These are phyloP conservation scores for Paramecium biaurelia DNA, from an alignment of 73 alveolate species.

Conservation along the genomic window DNA sequence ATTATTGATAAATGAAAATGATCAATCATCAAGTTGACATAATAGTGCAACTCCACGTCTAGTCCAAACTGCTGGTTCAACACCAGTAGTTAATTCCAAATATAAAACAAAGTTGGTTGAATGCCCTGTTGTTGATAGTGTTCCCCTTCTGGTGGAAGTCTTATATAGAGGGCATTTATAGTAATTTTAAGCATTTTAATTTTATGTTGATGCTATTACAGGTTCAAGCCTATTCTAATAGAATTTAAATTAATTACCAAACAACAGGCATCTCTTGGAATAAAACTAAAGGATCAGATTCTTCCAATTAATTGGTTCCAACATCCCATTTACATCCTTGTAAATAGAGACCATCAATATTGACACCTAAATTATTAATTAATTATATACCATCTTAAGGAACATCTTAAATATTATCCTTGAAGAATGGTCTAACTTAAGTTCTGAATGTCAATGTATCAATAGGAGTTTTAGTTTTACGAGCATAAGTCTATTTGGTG, in stretches of 20 bases:
- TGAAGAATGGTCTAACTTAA: slow-evolving; percentile 73
- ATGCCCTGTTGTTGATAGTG: slow-evolving; percentile 98
- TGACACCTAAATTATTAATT: slow-evolving; percentile 70
- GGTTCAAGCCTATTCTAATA: slow-evolving; percentile 64
- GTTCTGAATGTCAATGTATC: slow-evolving; percentile 94
- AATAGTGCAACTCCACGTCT: slow-evolving; percentile 88
- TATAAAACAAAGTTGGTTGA: slow-evolving; percentile 94
- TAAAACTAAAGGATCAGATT: slow-evolving; percentile 86
- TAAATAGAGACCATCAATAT: slow-evolving; percentile 97
- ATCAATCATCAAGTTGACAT: slow-evolving; percentile 72
- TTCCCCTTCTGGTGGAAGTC: slow-evolving; percentile 98
- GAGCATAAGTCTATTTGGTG: slow-evolving; percentile 94
- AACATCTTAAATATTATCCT: slow-evolving; percentile 70
- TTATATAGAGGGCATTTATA: slow-evolving; percentile 95
- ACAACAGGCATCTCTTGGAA: slow-evolving; percentile 97
- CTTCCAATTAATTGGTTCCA: slow-evolving; percentile 81
- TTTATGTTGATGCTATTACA: slow-evolving; percentile 1
- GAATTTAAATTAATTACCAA: slow-evolving; percentile 62
- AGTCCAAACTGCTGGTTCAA: slow-evolving; percentile 78
- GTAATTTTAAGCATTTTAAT: not conserved
- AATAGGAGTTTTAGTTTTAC: slow-evolving; percentile 94
- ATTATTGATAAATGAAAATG: not conserved
- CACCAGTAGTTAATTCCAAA: slow-evolving; percentile 69
- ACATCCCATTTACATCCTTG: slow-evolving; percentile 99
- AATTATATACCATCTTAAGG: slow-evolving; percentile 88